These are phyloP conservation scores for Escallonia herrerae DNA, from an alignment of 129 eudicot species.

Conservation along the genomic window DNA sequence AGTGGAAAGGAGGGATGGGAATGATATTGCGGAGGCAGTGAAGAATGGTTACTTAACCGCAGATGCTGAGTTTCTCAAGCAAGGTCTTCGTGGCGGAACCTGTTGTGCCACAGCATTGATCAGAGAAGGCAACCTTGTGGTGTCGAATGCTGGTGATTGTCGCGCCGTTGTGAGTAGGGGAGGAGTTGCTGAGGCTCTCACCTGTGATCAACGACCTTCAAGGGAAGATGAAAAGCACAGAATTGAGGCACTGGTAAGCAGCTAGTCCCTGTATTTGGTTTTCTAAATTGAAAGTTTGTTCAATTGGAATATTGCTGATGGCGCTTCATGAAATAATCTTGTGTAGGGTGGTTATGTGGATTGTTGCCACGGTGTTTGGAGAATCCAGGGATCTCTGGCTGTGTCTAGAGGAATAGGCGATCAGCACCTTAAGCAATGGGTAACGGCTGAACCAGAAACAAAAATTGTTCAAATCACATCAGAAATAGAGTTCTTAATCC, in stretches of 20 bases:
- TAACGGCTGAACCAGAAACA: constrained; percentile 82
- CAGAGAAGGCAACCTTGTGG: constrained; percentile 51
- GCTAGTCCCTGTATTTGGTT: background rate
- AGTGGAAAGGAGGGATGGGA: constrained; percentile 31
- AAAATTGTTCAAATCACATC: constrained; percentile 35
- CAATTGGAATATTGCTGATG: constrained; percentile 3
- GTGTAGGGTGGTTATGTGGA: constrained; percentile 85
- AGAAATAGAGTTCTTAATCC: constrained; percentile 69
- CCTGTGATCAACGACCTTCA: constrained; percentile 85
- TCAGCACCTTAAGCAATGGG: constrained; percentile 77
- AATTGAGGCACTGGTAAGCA: constrained; percentile 54
- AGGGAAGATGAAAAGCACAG: constrained; percentile 58
- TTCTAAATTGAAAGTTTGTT: background rate
- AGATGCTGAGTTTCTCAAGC: constrained; percentile 57
- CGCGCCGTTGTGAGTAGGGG: constrained; percentile 71
- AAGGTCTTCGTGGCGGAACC: constrained; percentile 65
- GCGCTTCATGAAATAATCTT: background rate
- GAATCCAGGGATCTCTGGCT: constrained; percentile 86
- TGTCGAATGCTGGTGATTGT: constrained; percentile 89
- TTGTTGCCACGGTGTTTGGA: constrained; percentile 55
- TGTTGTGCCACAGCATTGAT: constrained; percentile 84
- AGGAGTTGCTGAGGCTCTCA: constrained; percentile 74
- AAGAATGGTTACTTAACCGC: constrained; percentile 60
- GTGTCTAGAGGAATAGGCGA: constrained; percentile 93
- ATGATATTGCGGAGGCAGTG: constrained; percentile 44